Percentiles rank a stretch among this genome's conserved stretches.
Conservation (phyloP, 768 basidiomycete species). For the Macrolepiota albuminosa region DNA sequence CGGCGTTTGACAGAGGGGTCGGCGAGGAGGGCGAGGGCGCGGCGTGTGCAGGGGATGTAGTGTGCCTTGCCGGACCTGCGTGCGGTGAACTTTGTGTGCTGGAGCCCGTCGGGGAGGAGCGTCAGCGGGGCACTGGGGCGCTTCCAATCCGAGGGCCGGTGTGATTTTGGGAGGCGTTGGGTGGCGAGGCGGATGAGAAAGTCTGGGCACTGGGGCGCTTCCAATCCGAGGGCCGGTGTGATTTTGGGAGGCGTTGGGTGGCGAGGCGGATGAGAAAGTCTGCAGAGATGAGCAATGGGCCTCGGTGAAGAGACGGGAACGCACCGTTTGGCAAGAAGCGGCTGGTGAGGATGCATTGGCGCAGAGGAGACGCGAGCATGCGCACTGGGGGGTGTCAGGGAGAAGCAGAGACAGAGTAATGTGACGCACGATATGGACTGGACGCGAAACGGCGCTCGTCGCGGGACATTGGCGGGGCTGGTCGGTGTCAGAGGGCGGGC, state of each 20-base stretch:
- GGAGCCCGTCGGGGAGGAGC: slow-evolving; percentile 52
- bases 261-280: slow-evolving; percentile 67
- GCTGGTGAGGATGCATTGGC: slow-evolving; percentile 47
- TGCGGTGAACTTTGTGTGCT: slow-evolving; percentile 56
- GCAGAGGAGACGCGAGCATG: slow-evolving; percentile 64
- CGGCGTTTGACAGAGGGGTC: slow-evolving; percentile 31
- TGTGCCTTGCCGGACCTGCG: slow-evolving; percentile 39
- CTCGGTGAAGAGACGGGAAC: slow-evolving; percentile 5
- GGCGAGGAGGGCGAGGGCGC: slow-evolving; percentile 34
- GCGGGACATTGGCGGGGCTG: slow-evolving; percentile 51
- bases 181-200: too few relatives aligned
- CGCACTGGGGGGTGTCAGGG: slow-evolving; percentile 42
- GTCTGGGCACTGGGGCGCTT: slow-evolving; percentile 1
- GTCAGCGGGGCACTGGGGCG: slow-evolving; percentile 12
- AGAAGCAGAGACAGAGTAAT: slow-evolving; percentile 7
- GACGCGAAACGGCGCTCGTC: slow-evolving; percentile 67
- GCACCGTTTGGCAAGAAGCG: slow-evolving; percentile 55
- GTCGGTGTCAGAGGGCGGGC: not conserved
- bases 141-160: slow-evolving; percentile 3
- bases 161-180: slow-evolving; percentile 33
- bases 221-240: slow-evolving; percentile 6
- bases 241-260: slow-evolving; percentile 36
- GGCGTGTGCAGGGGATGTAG: slow-evolving; percentile 62
- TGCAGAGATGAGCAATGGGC: slow-evolving; percentile 19
- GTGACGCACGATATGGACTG: slow-evolving; percentile 65